phyloP scores from a whole-genome alignment of 768 basidiomycete species.

The Naganishia kalamii region DNA sequence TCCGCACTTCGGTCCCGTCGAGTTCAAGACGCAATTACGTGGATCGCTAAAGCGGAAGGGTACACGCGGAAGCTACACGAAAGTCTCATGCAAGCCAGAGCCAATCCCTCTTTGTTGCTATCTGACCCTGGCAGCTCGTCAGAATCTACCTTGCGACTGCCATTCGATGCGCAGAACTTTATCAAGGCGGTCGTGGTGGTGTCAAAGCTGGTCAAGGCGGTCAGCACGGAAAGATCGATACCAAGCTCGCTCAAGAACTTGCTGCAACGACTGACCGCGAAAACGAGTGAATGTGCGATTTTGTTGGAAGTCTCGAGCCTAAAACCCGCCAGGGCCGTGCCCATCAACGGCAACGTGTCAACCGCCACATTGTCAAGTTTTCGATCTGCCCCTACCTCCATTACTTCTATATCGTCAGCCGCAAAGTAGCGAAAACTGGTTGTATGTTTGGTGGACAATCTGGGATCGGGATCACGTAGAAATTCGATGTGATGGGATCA shows the following conservation, averaged over 20 bases:
- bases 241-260: conserved; percentile 60
- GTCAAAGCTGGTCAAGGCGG: conserved; percentile 63
- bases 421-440: too few relatives aligned
- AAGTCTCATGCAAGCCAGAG: conserved; percentile 57
- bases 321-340: conserved; percentile 50
- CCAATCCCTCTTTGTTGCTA: conserved; percentile 42
- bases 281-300: conserved; percentile 80
- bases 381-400: too few relatives aligned
- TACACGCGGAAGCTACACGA: conserved; percentile 61
- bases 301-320: conserved; percentile 78
- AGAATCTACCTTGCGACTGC: conserved; percentile 56
- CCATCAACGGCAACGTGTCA: not conserved
- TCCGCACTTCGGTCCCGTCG: conserved; percentile 4
- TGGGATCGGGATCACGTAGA: too few relatives aligned
- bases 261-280: conserved; percentile 69
- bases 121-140: conserved; percentile 49
- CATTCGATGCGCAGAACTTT: conserved; percentile 72
- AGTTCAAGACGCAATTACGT: conserved; percentile 31
- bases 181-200: conserved; percentile 76
- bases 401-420: too few relatives aligned
- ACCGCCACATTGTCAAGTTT: not conserved
- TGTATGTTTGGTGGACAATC: too few relatives aligned
- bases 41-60: conserved; percentile 57
- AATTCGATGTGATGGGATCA: too few relatives aligned
- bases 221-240: conserved; percentile 55